Evolutionary conservation across 148 eudicot species (phyloP).

Genomic region (Spergularia bocconei): DNA sequence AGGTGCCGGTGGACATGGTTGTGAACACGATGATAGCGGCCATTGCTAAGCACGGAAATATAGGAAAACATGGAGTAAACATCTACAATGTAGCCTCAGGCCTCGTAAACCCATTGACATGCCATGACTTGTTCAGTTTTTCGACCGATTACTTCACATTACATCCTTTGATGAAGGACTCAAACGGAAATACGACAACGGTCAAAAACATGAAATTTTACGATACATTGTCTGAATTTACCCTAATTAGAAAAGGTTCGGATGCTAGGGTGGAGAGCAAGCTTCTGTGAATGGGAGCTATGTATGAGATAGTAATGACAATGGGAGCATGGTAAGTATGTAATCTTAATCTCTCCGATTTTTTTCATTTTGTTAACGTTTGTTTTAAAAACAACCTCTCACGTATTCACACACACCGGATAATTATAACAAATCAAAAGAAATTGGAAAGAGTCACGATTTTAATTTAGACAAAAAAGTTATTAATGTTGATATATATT

Average conservation of each 20-base stretch:
- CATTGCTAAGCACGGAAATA: conserved; percentile 9
- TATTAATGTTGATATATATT: background rate
- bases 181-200: background rate
- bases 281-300: background rate
- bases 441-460: too few species aligned
- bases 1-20: conserved; percentile 21
- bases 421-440: too few species aligned
- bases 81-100: conserved; percentile 12
- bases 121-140: background rate
- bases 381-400: too few species aligned
- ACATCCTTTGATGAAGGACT: background rate
- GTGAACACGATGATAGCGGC: conserved; percentile 15
- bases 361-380: too few species aligned
- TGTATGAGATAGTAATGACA: background rate
- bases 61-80: background rate
- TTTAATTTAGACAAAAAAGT: too few species aligned
- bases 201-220: conserved; percentile 4
- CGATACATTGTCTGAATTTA: background rate
- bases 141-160: background rate
- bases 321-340: background rate
- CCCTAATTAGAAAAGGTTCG: background rate
- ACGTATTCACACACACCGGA: too few species aligned
- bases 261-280: background rate
- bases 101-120: background rate
- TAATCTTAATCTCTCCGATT: too few species aligned